These are phyloP conservation scores for Orobanche coerulescens DNA, from an alignment of 257 asterid genomes.

Conservation along the genomic window DNA sequence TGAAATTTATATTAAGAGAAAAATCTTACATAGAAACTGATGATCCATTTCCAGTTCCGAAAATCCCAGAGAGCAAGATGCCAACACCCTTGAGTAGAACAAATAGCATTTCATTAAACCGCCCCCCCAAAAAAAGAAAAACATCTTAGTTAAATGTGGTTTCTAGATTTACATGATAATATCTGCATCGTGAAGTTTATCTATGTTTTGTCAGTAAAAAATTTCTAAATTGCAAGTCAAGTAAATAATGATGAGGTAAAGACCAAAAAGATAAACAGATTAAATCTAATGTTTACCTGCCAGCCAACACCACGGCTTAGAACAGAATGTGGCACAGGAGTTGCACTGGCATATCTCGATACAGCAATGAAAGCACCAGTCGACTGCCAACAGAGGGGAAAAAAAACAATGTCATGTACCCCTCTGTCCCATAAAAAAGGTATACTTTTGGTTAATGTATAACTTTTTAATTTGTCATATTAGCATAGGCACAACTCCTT, in stretches of 20 bases:
- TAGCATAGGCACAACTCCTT: no score
- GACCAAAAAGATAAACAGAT: no score
- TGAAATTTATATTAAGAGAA: conserved; percentile 6
- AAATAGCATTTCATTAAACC: not conserved
- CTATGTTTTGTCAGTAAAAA: no score
- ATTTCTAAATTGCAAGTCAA: no score
- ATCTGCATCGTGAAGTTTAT: not conserved
- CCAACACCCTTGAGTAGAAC: conserved; percentile 58
- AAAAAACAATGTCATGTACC: not conserved
- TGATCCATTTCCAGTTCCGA: conserved; percentile 89
- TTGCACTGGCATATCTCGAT: conserved; percentile 89
- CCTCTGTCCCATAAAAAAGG: no score
- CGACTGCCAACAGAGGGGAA: conserved; percentile 39
- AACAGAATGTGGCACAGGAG: conserved; percentile 89
- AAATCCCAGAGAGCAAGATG: conserved; percentile 70
- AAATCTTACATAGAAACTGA: conserved; percentile 80
- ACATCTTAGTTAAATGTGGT: not conserved
- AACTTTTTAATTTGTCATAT: no score
- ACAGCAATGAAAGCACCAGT: conserved; percentile 89
- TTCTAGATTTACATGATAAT: not conserved
- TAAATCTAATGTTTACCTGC: conserved; percentile 51
- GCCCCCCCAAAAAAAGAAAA: no score
- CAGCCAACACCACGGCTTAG: conserved; percentile 98
- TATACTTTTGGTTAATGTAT: no score
- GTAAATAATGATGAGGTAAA: no score